phyloP scores from a whole-genome alignment of 2,329 filamentous ascomycete species.

The Fusarium lateritium region DNA sequence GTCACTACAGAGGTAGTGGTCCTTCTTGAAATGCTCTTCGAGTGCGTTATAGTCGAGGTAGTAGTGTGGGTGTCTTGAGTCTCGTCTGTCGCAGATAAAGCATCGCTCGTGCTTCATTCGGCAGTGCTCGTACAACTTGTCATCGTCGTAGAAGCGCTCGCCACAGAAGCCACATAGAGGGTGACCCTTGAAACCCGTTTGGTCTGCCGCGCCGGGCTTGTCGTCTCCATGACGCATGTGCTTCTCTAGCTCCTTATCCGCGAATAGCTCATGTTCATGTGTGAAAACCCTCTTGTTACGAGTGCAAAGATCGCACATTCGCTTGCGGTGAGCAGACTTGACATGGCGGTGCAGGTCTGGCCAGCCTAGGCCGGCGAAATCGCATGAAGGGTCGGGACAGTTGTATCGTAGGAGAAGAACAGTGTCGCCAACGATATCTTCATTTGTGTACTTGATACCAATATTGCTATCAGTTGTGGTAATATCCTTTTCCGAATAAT shows the following conservation, averaged over 20 bases:
- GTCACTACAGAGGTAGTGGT: conserved; percentile 89
- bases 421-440: conserved; percentile 92
- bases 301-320: conserved; percentile 92
- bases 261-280: conserved; percentile 96
- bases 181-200: conserved; percentile 96
- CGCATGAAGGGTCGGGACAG: conserved; percentile 85
- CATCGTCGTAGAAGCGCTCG: conserved; percentile 93
- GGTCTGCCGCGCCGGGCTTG: conserved; percentile 87
- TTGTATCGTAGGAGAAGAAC: conserved; percentile 92
- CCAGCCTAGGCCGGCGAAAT: conserved; percentile 82
- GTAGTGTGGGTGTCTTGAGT: conserved; percentile 85
- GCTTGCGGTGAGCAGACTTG: conserved; percentile 83
- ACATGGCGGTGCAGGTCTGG: conserved; percentile 80
- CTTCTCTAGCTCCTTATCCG: conserved; percentile 81
- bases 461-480: conserved; percentile 85
- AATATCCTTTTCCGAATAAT: conserved; percentile 82
- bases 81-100: conserved; percentile 87
- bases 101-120: conserved; percentile 95
- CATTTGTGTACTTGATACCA: conserved; percentile 90
- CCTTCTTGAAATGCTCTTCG: conserved; percentile 87
- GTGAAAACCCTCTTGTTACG: conserved; percentile 98
- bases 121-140: conserved; percentile 95
- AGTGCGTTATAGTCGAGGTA: conserved; percentile 90
- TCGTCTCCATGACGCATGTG: conserved; percentile 95
- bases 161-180: conserved; percentile 95